Evolutionary conservation across 768 basidiomycete genomes (phyloP).

Genomic region (Panaeolus cyanescens): DNA sequence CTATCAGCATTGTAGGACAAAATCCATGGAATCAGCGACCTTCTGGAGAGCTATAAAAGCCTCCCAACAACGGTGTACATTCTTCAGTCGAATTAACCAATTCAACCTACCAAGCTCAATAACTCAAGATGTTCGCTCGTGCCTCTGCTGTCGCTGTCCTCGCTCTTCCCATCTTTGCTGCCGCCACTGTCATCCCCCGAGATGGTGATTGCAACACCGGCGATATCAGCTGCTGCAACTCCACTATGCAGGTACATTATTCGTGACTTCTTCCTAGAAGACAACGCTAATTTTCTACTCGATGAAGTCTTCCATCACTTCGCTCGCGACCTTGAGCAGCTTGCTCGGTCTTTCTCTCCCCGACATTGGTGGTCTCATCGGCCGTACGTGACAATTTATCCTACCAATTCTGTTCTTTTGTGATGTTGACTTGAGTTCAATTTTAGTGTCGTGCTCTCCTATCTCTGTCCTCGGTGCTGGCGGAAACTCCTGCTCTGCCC

Average conservation of each 20-base stretch:
- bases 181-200: slow-evolving; percentile 7
- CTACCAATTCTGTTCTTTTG: background rate
- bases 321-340: slow-evolving; percentile 5
- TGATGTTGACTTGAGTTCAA: background rate
- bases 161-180: slow-evolving; percentile 9
- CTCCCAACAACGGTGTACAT: background rate
- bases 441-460: slow-evolving; percentile 32
- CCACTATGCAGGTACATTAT: slow-evolving; percentile 1
- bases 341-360: slow-evolving; percentile 6
- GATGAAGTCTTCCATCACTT: slow-evolving; percentile 4
- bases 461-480: slow-evolving; percentile 15
- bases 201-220: slow-evolving; percentile 6
- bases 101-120: background rate
- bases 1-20: background rate
- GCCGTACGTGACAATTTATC: slow-evolving; percentile 2
- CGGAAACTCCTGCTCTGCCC: slow-evolving; percentile 12
- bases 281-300: background rate
- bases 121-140: background rate
- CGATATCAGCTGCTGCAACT: slow-evolving; percentile 11
- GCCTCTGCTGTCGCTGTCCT: slow-evolving; percentile 3
- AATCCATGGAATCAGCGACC: background rate
- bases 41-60: background rate
- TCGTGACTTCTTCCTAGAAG: background rate
- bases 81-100: background rate
- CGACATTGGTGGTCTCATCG: slow-evolving; percentile 7